Conservation (phyloP, 192 early-diverging fungal genomes). For the Obelidium mucronatum region DNA sequence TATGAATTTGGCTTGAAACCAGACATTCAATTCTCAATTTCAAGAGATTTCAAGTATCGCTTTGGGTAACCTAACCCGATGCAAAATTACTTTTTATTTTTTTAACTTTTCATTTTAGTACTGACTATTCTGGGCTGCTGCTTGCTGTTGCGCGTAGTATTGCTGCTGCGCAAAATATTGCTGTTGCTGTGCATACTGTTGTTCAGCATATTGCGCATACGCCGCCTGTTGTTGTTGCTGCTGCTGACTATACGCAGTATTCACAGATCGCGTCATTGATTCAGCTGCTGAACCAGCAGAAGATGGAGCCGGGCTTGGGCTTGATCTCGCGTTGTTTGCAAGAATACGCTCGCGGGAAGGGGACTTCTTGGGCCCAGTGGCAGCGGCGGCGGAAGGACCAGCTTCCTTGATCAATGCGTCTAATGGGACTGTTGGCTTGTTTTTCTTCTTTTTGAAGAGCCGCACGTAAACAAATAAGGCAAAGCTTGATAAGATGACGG, state of each 20-base stretch:
- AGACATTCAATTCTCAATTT: no score
- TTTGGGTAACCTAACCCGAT: no score
- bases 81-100: no score
- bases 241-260: not conserved
- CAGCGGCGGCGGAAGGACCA: not conserved
- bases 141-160: no score
- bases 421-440: slow-evolving; percentile 1
- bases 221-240: not conserved
- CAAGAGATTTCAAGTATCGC: no score
- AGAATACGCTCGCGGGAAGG: not conserved
- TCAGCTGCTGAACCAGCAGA: not conserved
- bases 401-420: slow-evolving; percentile 2
- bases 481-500: not conserved
- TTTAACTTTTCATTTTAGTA: no score
- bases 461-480: slow-evolving; percentile 1
- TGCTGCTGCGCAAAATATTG: not conserved
- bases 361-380: not conserved
- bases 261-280: not conserved
- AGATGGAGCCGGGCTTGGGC: not conserved
- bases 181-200: not conserved
- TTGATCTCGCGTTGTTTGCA: not conserved
- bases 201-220: not conserved
- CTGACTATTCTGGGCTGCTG: no score
- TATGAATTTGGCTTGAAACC: no score
- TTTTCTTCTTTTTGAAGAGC: slow-evolving; percentile 17